Conservation (phyloP, 2,329 filamentous ascomycete genomes). For the Hypoxylon sp. region DNA sequence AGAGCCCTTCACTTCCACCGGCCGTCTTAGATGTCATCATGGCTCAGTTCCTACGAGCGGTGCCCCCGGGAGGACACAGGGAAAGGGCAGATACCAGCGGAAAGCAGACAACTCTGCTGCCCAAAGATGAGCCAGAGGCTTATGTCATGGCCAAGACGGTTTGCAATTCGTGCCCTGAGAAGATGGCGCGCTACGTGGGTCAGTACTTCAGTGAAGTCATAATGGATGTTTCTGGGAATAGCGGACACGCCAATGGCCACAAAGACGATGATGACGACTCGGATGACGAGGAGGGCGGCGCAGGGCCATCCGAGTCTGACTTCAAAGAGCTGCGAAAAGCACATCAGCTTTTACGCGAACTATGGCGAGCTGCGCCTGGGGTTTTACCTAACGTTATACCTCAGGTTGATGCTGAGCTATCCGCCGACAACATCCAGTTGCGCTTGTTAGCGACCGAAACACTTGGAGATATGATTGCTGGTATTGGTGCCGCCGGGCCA, state of each 20-base stretch:
- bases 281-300: conserved; percentile 66
- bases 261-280: conserved; percentile 66
- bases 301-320: conserved; percentile 80
- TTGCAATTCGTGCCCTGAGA: conserved; percentile 87
- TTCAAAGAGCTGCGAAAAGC: conserved; percentile 88
- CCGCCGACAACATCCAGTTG: conserved; percentile 86
- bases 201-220: conserved; percentile 98
- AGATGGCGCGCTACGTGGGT: conserved; percentile 93
- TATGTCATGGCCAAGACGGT: conserved; percentile 97
- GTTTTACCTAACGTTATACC: conserved; percentile 93
- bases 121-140: conserved; percentile 87
- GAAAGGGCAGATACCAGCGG: conserved; percentile 69
- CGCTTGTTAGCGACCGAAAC: conserved; percentile 91
- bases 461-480: conserved; percentile 91
- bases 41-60: conserved; percentile 91
- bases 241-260: conserved; percentile 62
- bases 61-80: conserved; percentile 70
- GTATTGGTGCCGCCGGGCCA: conserved; percentile 89
- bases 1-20: conserved; percentile 77
- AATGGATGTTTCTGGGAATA: conserved; percentile 77
- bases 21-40: conserved; percentile 92
- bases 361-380: conserved; percentile 90
- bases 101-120: conserved; percentile 81
- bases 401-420: conserved; percentile 90
- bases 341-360: conserved; percentile 85